These are phyloP conservation scores for Trifolium pratense DNA, from an alignment of 306 rosid species.

Conservation along the genomic window DNA sequence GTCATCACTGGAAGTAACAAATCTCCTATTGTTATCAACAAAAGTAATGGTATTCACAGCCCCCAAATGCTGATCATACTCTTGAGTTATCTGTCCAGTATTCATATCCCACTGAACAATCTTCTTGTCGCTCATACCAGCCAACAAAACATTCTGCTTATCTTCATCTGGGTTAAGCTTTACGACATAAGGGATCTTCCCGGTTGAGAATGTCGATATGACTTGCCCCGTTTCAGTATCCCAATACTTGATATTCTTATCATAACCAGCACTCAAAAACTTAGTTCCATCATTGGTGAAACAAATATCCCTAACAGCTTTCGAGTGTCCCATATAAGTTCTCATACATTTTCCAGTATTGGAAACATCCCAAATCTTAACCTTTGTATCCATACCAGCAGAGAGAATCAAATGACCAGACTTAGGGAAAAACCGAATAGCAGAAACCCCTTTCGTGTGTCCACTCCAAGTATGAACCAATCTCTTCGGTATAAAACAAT, in stretches of 20 bases:
- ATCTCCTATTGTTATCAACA: constrained; percentile 95
- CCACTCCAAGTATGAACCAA: constrained; percentile 99
- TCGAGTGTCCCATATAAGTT: constrained; percentile 92
- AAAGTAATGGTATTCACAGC: constrained; percentile 97
- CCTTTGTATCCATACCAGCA: constrained; percentile 90
- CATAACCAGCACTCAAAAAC: constrained; percentile 92
- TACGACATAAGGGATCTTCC: constrained; percentile 93
- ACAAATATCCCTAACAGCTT: constrained; percentile 90
- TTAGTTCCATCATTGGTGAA: constrained; percentile 86
- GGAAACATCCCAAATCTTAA: constrained; percentile 98
- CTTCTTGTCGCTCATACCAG: constrained; percentile 99
- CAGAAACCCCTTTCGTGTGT: constrained; percentile 92
- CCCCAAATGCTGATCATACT: constrained; percentile 98
- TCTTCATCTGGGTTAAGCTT: constrained; percentile 95
- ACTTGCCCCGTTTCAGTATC: constrained; percentile 98
- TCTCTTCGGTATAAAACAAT: constrained; percentile 94
- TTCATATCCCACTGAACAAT: constrained; percentile 99
- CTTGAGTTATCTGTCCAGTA: constrained; percentile 91
- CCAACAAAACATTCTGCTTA: constrained; percentile 90
- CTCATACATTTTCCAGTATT: constrained; percentile 97
- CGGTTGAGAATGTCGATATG: constrained; percentile 83
- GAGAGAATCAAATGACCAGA: constrained; percentile 90
- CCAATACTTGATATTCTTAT: constrained; percentile 98
- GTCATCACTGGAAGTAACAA: constrained; percentile 97
- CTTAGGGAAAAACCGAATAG: constrained; percentile 90